Conservation (phyloP, 768 basidiomycete genomes). For the Chalciporus piperatus region DNA sequence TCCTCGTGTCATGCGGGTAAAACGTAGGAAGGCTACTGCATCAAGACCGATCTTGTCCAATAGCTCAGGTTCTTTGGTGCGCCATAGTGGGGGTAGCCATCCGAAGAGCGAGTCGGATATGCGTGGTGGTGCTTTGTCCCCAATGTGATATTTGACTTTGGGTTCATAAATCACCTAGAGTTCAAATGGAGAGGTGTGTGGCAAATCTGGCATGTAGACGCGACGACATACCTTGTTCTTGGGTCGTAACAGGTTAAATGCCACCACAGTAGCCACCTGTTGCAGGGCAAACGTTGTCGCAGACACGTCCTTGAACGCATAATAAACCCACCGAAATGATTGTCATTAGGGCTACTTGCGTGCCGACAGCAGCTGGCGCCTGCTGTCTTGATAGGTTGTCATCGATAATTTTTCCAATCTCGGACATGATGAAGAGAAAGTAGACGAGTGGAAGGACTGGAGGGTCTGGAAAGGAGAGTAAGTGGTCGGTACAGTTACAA, state of each 20-base stretch:
- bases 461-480: constrained; percentile 18
- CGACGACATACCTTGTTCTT: constrained; percentile 68
- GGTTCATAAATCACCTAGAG: constrained; percentile 84
- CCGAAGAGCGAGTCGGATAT: constrained; percentile 82
- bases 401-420: constrained; percentile 33
- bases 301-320: background rate
- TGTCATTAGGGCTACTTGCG: constrained; percentile 75
- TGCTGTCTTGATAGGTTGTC: constrained; percentile 52
- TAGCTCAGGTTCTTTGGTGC: constrained; percentile 85
- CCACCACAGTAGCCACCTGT: constrained; percentile 62
- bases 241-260: constrained; percentile 85
- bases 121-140: constrained; percentile 71
- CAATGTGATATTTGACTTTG: constrained; percentile 87
- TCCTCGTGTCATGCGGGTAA: constrained; percentile 79
- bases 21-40: constrained; percentile 89
- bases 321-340: constrained; percentile 60
- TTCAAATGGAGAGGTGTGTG: background rate
- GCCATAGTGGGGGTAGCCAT: constrained; percentile 85
- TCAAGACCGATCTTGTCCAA: constrained; percentile 89
- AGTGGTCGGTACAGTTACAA: constrained; percentile 15
- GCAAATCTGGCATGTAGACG: background rate
- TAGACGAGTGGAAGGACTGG: constrained; percentile 18
- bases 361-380: constrained; percentile 76
- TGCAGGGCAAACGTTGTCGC: constrained; percentile 7
- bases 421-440: constrained; percentile 27